These are phyloP conservation scores for Holtermanniella nyarrowii DNA, from an alignment of 768 basidiomycete genomes.

Conservation along the genomic window DNA sequence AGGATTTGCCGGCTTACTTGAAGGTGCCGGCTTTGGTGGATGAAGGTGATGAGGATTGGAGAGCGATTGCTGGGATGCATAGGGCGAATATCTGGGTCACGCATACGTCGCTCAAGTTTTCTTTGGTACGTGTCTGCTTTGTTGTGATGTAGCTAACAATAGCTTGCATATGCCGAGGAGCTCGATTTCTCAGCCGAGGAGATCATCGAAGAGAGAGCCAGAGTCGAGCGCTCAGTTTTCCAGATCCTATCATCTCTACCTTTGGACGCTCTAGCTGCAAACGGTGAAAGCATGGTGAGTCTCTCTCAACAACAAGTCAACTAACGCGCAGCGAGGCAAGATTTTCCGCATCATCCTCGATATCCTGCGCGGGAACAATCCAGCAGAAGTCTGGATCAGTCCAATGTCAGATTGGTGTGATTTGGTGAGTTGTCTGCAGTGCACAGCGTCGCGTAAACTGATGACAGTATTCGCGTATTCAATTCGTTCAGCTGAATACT, in stretches of 20 bases:
- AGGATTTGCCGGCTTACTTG: constrained; percentile 5
- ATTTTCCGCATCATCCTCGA: constrained; percentile 10
- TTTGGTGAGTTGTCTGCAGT: constrained; percentile 3
- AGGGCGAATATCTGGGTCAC: constrained; percentile 14
- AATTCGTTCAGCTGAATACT: constrained; percentile 7
- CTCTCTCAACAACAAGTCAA: background rate
- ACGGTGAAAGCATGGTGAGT: constrained; percentile 12
- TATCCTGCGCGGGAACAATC: constrained; percentile 4
- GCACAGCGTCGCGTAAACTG: background rate
- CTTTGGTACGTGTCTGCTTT: constrained; percentile 13
- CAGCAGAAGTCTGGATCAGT: constrained; percentile 3
- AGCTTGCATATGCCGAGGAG: too few species aligned
- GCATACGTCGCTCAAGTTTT: constrained; percentile 5
- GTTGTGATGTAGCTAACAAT: too few species aligned
- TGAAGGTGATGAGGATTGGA: background rate
- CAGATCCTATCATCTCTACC: too few species aligned
- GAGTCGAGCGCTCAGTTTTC: too few species aligned
- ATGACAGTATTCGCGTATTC: constrained; percentile 5
- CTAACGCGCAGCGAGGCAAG: constrained; percentile 5
- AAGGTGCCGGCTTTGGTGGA: constrained; percentile 1
- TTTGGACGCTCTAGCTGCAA: too few species aligned
- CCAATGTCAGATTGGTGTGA: constrained; percentile 9
- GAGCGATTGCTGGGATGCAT: constrained; percentile 12
- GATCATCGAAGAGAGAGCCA: too few species aligned
- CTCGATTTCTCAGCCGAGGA: too few species aligned